Evolutionary conservation across 495 filamentous ascomycete species (phyloP).

Genomic region (Xylaria telfairii): DNA sequence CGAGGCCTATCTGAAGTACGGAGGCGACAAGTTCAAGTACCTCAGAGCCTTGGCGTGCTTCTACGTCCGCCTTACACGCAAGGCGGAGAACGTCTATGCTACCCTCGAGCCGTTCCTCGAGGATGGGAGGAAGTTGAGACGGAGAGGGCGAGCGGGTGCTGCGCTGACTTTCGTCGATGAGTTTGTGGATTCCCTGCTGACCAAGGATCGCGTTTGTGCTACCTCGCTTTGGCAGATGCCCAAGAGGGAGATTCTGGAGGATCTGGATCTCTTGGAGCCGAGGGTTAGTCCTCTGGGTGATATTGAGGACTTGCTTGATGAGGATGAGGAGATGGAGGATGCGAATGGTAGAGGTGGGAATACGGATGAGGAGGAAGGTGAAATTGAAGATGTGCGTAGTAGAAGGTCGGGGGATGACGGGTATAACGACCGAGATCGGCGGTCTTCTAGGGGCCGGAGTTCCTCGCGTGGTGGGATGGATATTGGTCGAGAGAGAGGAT

Average conservation of each 20-base stretch:
- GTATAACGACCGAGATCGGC: constrained; percentile 28
- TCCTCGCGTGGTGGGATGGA: constrained; percentile 44
- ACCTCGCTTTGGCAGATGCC: constrained; percentile 94
- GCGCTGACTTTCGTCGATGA: constrained; percentile 84
- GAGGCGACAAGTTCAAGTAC: constrained; percentile 85
- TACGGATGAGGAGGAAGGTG: constrained; percentile 30
- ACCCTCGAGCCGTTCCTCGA: constrained; percentile 82
- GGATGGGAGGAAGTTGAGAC: constrained; percentile 82
- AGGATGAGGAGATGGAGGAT: constrained; percentile 58
- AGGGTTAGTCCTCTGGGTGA: constrained; percentile 85
- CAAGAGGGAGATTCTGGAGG: constrained; percentile 81
- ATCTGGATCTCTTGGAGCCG: constrained; percentile 85
- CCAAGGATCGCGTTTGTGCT: constrained; percentile 86
- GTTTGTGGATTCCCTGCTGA: constrained; percentile 91
- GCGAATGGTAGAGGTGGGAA: constrained; percentile 32
- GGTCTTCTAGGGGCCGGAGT: constrained; percentile 27
- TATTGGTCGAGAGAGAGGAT: constrained; percentile 35
- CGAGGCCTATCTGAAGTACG: constrained; percentile 76
- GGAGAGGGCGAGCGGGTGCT: constrained; percentile 73
- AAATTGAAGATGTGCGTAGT: constrained; percentile 29
- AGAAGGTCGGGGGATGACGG: constrained; percentile 29
- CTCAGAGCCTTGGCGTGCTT: constrained; percentile 86
- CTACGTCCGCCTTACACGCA: constrained; percentile 89
- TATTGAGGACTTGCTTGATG: constrained; percentile 79
- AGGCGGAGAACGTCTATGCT: constrained; percentile 78